These are phyloP conservation scores for Phaffia australis DNA, from an alignment of 768 basidiomycete species.

Conservation along the genomic window DNA sequence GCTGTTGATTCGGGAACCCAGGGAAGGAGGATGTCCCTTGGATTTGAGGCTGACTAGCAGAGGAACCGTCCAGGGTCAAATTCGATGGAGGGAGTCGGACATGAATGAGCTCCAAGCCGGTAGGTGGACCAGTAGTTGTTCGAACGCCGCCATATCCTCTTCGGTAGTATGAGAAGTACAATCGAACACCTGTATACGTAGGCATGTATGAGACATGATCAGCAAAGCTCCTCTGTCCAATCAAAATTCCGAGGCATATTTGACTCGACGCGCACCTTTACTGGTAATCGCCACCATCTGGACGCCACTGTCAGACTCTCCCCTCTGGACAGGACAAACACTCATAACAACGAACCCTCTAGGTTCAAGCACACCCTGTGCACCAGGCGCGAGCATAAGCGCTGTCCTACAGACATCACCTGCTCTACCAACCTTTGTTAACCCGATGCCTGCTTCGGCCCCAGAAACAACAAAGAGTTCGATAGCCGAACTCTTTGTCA, in stretches of 20 bases:
- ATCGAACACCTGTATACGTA: conserved; percentile 49
- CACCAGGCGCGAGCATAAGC: conserved; percentile 55
- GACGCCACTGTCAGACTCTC: conserved; percentile 19
- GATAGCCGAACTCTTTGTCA: conserved; percentile 56
- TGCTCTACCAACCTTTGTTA: conserved; percentile 25
- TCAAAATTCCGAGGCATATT: not conserved
- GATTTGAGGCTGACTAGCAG: conserved; percentile 30
- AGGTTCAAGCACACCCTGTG: conserved; percentile 16
- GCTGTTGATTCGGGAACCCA: conserved; percentile 23
- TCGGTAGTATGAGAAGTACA: conserved; percentile 55
- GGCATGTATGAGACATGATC: not conserved
- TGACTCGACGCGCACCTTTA: conserved; percentile 3
- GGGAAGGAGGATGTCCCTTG: conserved; percentile 30
- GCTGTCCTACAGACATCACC: conserved; percentile 40
- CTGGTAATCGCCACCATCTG: conserved; percentile 24
- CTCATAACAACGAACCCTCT: conserved; percentile 7
- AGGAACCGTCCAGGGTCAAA: conserved; percentile 45
- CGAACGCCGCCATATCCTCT: conserved; percentile 32
- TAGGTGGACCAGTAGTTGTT: conserved; percentile 32
- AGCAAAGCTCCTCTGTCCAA: not conserved
- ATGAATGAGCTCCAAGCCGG: conserved; percentile 56
- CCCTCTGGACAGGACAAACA: conserved; percentile 9
- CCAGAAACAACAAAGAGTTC: conserved; percentile 48
- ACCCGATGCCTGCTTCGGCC: conserved; percentile 22
- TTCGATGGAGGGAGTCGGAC: conserved; percentile 67